These are phyloP conservation scores for Globisporangium barbulae DNA, from an alignment of 352 stramenopile genomes.

Conservation along the genomic window DNA sequence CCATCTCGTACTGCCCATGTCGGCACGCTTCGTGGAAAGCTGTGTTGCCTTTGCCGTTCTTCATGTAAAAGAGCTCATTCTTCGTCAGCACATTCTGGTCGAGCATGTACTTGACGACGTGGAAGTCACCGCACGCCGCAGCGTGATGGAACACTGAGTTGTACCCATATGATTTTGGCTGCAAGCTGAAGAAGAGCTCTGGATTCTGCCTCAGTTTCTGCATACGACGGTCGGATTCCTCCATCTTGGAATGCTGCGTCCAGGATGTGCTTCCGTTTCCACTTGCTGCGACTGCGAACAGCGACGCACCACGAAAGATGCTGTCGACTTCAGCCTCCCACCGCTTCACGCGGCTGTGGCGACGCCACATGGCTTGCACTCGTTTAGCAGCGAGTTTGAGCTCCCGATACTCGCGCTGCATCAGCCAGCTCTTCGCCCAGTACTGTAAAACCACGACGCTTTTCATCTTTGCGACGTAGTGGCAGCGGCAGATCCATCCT, in stretches of 20 bases:
- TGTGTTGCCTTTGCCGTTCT: slow-evolving; percentile 53
- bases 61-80: slow-evolving; percentile 34
- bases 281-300: slow-evolving; percentile 9
- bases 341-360: slow-evolving; percentile 27
- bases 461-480: slow-evolving; percentile 34
- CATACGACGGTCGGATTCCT: slow-evolving; percentile 66
- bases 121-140: slow-evolving; percentile 60
- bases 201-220: slow-evolving; percentile 43
- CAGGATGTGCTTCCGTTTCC: slow-evolving; percentile 19
- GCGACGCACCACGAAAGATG: slow-evolving; percentile 33
- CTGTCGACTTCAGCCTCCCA: slow-evolving; percentile 49
- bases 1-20: slow-evolving; percentile 66
- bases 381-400: slow-evolving; percentile 22
- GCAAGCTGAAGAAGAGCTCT: slow-evolving; percentile 48
- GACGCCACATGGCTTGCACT: slow-evolving; percentile 45
- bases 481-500: slow-evolving; percentile 43
- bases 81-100: slow-evolving; percentile 19
- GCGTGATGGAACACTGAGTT: slow-evolving; percentile 75
- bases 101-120: slow-evolving; percentile 79
- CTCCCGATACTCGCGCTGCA: slow-evolving; percentile 40
- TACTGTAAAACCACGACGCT: slow-evolving; percentile 40
- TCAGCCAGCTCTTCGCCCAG: slow-evolving; percentile 50
- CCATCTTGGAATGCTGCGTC: slow-evolving; percentile 58
- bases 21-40: slow-evolving; percentile 70
- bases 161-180: slow-evolving; percentile 45